Evolutionary conservation across 2,329 filamentous ascomycete genomes (phyloP).

Genomic region (Ascochyta pisi): DNA sequence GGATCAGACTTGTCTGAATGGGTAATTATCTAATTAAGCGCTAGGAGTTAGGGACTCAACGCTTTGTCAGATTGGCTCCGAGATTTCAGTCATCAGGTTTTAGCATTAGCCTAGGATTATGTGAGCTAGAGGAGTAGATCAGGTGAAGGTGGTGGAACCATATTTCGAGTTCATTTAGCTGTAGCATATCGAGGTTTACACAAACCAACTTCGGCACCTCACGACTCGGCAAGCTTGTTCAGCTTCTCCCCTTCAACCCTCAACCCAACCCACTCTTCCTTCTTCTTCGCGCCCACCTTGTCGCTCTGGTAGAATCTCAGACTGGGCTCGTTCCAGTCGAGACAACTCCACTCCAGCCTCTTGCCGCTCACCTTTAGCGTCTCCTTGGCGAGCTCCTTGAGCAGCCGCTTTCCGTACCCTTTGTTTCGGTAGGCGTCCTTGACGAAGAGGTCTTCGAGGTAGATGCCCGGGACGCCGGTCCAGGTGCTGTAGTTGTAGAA

Average conservation of each 20-base stretch:
- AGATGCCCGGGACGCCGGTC: conserved; percentile 85
- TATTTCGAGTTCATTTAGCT: no score
- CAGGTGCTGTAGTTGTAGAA: conserved; percentile 98
- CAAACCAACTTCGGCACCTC: neutral
- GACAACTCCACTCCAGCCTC: conserved; percentile 86
- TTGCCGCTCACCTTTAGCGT: conserved; percentile 74
- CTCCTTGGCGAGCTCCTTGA: conserved; percentile 80
- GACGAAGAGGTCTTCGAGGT: conserved; percentile 93
- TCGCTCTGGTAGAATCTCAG: conserved; percentile 77
- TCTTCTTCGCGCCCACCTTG: conserved; percentile 65
- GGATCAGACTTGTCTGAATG: no score
- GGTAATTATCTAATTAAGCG: no score
- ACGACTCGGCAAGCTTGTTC: conserved; percentile 60
- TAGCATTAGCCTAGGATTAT: no score
- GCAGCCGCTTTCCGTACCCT: conserved; percentile 79
- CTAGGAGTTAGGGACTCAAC: no score
- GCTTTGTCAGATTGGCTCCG: no score
- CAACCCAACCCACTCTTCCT: conserved; percentile 78
- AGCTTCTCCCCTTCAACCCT: conserved; percentile 73
- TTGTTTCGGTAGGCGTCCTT: conserved; percentile 71
- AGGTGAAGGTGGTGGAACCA: no score
- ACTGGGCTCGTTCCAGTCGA: conserved; percentile 92
- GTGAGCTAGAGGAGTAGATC: no score
- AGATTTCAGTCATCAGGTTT: no score
- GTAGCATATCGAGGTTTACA: no score